phyloP scores from a whole-genome alignment of 1,139 yeast species.

The Nakaseomyces uthaithaninus region DNA sequence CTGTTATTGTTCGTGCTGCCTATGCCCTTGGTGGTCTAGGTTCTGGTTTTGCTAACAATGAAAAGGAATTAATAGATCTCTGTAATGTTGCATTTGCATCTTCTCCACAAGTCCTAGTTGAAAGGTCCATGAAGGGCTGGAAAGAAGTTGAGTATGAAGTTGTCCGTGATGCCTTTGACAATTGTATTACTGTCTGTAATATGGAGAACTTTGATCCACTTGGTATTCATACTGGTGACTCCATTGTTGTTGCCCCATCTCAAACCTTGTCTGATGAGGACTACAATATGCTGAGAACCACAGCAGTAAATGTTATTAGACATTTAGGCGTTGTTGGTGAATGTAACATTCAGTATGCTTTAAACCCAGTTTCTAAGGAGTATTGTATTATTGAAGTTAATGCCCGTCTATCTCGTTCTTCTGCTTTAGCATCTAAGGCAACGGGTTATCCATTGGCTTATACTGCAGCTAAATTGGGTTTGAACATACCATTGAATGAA shows the following conservation, averaged over 20 bases:
- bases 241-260: conserved; percentile 97
- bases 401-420: conserved; percentile 95
- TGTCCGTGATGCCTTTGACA: conserved; percentile 93
- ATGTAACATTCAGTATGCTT: conserved; percentile 96
- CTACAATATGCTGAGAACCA: conserved; percentile 94
- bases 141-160: conserved; percentile 98
- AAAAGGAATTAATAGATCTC: conserved; percentile 69
- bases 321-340: conserved; percentile 99
- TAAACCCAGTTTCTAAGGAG: conserved; percentile 88
- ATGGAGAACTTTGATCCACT: conserved; percentile 99
- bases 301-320: conserved; percentile 95
- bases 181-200: conserved; percentile 98
- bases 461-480: conserved; percentile 95
- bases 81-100: conserved; percentile 92
- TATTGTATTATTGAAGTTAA: conserved; percentile 97
- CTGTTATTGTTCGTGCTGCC: conserved; percentile 96
- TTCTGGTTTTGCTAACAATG: conserved; percentile 94
- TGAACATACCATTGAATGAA: conserved; percentile 87
- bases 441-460: conserved; percentile 98
- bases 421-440: conserved; percentile 97
- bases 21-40: conserved; percentile 97
- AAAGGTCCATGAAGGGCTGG: conserved; percentile 98
- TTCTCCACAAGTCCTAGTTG: conserved; percentile 92
- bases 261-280: conserved; percentile 97
- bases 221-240: conserved; percentile 98